Evolutionary conservation across 2,329 filamentous ascomycete species (phyloP).

Genomic region (Talaromyces sp.): DNA sequence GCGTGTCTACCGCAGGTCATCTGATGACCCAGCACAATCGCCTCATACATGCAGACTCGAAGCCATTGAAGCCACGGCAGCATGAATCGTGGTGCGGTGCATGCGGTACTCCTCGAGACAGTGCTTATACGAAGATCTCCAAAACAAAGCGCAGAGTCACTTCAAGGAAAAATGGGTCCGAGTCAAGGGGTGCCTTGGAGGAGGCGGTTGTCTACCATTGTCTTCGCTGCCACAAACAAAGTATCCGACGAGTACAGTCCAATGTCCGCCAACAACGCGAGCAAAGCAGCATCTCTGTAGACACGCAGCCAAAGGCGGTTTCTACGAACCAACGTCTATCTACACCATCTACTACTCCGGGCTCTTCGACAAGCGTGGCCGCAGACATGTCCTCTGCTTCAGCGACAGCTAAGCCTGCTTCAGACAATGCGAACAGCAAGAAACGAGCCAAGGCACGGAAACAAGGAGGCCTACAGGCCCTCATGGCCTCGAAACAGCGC

Average conservation of each 20-base stretch:
- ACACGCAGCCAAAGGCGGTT: neutral
- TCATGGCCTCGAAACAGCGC: slow-evolving; percentile 43
- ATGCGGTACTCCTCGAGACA: slow-evolving; percentile 34
- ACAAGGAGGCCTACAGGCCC: slow-evolving; percentile 48
- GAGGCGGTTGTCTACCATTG: slow-evolving; percentile 33
- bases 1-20: slow-evolving; percentile 38
- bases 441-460: slow-evolving; percentile 53
- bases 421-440: slow-evolving; percentile 47
- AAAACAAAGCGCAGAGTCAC: slow-evolving; percentile 18
- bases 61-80: slow-evolving; percentile 26
- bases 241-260: slow-evolving; percentile 15
- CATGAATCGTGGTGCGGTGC: slow-evolving; percentile 32
- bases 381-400: slow-evolving; percentile 7
- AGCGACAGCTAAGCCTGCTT: slow-evolving; percentile 11
- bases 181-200: slow-evolving; percentile 12
- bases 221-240: slow-evolving; percentile 30
- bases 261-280: slow-evolving; percentile 15
- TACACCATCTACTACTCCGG: slow-evolving; percentile 9
- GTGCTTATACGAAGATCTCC: slow-evolving; percentile 25
- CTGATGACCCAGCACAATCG: slow-evolving; percentile 33
- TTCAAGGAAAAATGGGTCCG: slow-evolving; percentile 6
- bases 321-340: neutral
- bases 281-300: slow-evolving; percentile 2
- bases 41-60: slow-evolving; percentile 29
- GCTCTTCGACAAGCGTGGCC: slow-evolving; percentile 9